Conservation (phyloP, 768 basidiomycete genomes). For the Mycena kentingensis region DNA sequence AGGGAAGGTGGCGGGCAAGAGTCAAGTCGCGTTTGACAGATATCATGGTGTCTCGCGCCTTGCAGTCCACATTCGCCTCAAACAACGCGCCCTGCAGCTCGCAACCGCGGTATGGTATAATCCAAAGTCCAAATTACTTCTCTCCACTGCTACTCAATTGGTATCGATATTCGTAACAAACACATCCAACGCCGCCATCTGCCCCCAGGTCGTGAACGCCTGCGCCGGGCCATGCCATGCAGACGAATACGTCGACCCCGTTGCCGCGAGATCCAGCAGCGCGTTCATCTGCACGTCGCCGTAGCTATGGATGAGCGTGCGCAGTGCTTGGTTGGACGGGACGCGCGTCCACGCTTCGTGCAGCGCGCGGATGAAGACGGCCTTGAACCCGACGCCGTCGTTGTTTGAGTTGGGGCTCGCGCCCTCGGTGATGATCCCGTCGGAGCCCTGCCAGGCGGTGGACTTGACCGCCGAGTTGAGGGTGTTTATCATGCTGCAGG, state of each 20-base stretch:
- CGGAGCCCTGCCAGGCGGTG: constrained; percentile 45
- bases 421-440: constrained; percentile 58
- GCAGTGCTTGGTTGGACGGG: constrained; percentile 37
- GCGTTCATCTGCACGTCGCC: constrained; percentile 58
- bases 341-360: constrained; percentile 47
- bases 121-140: no score
- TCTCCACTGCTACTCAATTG: constrained; percentile 29
- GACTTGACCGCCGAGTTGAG: constrained; percentile 46
- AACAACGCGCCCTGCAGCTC: no score
- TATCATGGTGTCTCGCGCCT: no score
- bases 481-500: constrained; percentile 40
- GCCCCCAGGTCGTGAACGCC: constrained; percentile 50
- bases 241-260: constrained; percentile 46
- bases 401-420: constrained; percentile 41
- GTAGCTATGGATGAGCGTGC: constrained; percentile 49
- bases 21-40: no score
- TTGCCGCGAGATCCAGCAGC: constrained; percentile 49
- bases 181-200: constrained; percentile 50
- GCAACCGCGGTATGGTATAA: no score
- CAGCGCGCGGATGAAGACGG: constrained; percentile 50
- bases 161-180: constrained; percentile 40
- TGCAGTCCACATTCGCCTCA: no score
- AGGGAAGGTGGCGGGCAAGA: no score
- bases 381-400: constrained; percentile 56
- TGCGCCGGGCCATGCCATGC: constrained; percentile 49